A percentile compares a stretch with the other conserved stretches of the same genome.
These are phyloP conservation scores for Theobroma grandiflorum DNA, from an alignment of 441 rosid species.

Conservation along the genomic window DNA sequence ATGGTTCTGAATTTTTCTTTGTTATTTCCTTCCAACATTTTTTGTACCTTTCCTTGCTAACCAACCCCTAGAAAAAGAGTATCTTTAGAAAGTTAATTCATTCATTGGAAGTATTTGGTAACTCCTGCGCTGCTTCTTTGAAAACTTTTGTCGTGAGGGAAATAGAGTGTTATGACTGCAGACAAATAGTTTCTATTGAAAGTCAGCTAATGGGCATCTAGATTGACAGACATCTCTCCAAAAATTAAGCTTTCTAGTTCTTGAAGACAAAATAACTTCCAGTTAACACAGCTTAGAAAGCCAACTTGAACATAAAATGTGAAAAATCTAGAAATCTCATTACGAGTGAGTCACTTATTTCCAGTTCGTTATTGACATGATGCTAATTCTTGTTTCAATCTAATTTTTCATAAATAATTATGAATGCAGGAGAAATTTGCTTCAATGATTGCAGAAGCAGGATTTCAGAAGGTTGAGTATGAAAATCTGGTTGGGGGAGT, in stretches of 20 bases:
- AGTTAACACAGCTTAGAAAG: background rate
- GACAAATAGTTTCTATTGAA: background rate
- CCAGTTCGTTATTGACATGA: background rate
- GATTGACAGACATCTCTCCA: background rate
- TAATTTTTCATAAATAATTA: background rate
- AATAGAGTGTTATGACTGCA: background rate
- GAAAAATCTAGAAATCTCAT: background rate
- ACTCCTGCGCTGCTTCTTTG: background rate
- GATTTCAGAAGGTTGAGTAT: slow-evolving; percentile 92
- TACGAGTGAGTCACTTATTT: background rate
- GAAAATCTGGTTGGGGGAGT: slow-evolving; percentile 97
- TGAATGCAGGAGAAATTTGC: slow-evolving; percentile 83
- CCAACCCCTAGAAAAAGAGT: background rate
- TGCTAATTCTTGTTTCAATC: background rate
- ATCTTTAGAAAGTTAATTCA: background rate
- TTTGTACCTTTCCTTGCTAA: background rate
- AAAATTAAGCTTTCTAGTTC: background rate
- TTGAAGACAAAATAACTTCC: background rate
- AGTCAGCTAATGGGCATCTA: background rate
- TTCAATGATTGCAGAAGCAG: slow-evolving; percentile 85
- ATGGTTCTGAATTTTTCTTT: background rate
- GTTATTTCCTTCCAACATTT: background rate
- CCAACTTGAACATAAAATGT: background rate
- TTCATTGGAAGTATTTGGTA: background rate
- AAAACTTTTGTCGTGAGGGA: background rate